Evolutionary conservation across 2,329 filamentous ascomycete species (phyloP).

Genomic region (Mycosphaerella sp.): DNA sequence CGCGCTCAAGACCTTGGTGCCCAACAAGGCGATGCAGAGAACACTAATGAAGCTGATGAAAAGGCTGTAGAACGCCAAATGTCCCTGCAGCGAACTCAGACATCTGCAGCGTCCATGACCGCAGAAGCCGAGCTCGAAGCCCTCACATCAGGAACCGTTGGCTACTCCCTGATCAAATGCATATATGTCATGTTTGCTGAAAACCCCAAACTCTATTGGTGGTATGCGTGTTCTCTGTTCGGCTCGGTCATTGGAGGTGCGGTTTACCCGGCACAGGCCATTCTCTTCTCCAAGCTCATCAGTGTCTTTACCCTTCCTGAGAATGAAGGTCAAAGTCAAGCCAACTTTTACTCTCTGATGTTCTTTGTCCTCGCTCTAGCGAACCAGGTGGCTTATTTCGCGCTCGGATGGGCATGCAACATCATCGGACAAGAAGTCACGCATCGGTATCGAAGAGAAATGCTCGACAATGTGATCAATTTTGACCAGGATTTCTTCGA

Average conservation of each 20-base stretch:
- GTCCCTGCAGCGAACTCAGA: conserved; percentile 24
- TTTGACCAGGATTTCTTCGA: conserved; percentile 36
- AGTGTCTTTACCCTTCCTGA: conserved; percentile 40
- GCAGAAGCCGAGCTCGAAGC: conserved; percentile 31
- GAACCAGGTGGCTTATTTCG: conserved; percentile 41
- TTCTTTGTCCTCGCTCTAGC: conserved; percentile 51
- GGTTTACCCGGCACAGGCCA: conserved; percentile 45
- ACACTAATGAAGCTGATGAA: conserved; percentile 26
- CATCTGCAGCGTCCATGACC: conserved; percentile 28
- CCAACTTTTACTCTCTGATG: conserved; percentile 51
- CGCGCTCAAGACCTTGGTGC: conserved; percentile 43
- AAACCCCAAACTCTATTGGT: conserved; percentile 35
- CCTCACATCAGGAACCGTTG: conserved; percentile 26
- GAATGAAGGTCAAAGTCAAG: conserved; percentile 35
- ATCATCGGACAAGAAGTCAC: conserved; percentile 42
- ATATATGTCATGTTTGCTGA: conserved; percentile 36
- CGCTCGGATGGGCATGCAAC: conserved; percentile 44
- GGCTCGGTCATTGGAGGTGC: conserved; percentile 37
- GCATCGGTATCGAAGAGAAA: conserved; percentile 34
- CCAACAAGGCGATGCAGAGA: conserved; percentile 20
- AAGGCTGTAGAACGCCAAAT: conserved; percentile 30
- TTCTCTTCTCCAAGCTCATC: conserved; percentile 47
- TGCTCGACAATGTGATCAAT: conserved; percentile 27
- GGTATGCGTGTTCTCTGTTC: conserved; percentile 34
- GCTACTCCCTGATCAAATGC: conserved; percentile 34